Percentiles rank a stretch among this genome's conserved stretches.
These are phyloP conservation scores for Mycena galopus DNA, from an alignment of 768 basidiomycete genomes.

Conservation along the genomic window DNA sequence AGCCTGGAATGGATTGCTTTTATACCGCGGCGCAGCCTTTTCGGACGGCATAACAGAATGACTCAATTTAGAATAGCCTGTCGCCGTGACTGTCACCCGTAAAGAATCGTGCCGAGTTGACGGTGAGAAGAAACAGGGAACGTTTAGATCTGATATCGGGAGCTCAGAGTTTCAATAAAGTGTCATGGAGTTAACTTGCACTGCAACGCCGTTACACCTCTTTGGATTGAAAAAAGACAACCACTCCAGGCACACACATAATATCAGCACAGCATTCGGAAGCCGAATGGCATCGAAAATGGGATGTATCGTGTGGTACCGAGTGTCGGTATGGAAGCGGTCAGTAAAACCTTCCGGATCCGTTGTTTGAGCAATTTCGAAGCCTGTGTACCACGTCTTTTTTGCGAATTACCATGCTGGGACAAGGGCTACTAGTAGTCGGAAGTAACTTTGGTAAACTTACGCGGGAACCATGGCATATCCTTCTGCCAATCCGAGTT, in stretches of 20 bases:
- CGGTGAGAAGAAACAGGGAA: conserved; percentile 32
- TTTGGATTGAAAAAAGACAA: conserved; percentile 14
- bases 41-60: conserved; percentile 31
- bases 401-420: conserved; percentile 9
- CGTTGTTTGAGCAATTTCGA: conserved; percentile 6
- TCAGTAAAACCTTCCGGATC: conserved; percentile 16
- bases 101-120: conserved; percentile 35
- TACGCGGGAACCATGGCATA: conserved; percentile 24
- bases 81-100: conserved; percentile 34
- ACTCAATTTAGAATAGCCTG: conserved; percentile 34
- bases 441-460: not conserved
- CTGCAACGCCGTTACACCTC: conserved; percentile 8
- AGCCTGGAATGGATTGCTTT: conserved; percentile 11
- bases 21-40: conserved; percentile 34
- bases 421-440: conserved; percentile 7
- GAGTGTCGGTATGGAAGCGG: not conserved
- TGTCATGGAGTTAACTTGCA: conserved; percentile 33
- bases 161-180: conserved; percentile 28
- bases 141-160: conserved; percentile 32
- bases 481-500: not conserved
- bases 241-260: conserved; percentile 27
- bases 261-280: conserved; percentile 21
- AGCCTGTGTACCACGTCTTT: not conserved
- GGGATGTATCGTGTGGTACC: not conserved
- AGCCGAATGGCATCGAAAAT: not conserved